Percentiles rank a stretch among this genome's conserved stretches.
These are phyloP conservation scores for Triticum timopheevii DNA, from an alignment of 176 grass and related monocot species.

Conservation along the genomic window DNA sequence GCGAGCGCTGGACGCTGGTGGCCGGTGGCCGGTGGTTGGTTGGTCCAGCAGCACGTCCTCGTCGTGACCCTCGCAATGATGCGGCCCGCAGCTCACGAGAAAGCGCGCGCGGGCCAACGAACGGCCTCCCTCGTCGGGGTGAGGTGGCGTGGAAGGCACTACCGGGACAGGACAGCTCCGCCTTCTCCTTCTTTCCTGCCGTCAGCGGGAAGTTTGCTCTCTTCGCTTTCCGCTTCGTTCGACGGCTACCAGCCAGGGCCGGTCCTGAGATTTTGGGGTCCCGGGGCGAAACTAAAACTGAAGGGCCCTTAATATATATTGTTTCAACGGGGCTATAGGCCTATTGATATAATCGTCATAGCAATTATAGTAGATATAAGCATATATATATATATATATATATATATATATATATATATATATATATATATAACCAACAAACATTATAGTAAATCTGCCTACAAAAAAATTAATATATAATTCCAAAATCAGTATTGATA, in stretches of 20 bases:
- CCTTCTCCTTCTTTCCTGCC: neutral
- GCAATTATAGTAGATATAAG: too few relatives aligned
- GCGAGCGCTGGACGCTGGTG: neutral
- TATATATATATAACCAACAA: too few relatives aligned
- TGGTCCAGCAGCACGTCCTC: neutral
- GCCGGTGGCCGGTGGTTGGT: neutral
- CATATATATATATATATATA: too few relatives aligned
- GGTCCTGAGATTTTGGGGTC: too few relatives aligned
- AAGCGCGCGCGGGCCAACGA: neutral
- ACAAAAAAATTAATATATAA: too few relatives aligned
- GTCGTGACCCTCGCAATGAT: neutral
- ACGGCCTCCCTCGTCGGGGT: neutral
- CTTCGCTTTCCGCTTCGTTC: neutral
- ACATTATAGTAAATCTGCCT: too few relatives aligned
- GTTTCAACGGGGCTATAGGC: too few relatives aligned
- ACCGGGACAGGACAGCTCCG: neutral
- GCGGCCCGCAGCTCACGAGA: slow-evolving; percentile 5
- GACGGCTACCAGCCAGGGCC: neutral
- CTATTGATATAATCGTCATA: too few relatives aligned
- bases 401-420: too few relatives aligned
- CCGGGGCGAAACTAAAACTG: too few relatives aligned
- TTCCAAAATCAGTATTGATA: too few relatives aligned
- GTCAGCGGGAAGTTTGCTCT: neutral
- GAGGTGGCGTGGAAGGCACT: slow-evolving; percentile 28
- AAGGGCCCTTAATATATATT: too few relatives aligned